Base-by-base conservation (phyloP, 2,329 filamentous ascomycete species). In the Pyrenochaeta sp. region DNA sequence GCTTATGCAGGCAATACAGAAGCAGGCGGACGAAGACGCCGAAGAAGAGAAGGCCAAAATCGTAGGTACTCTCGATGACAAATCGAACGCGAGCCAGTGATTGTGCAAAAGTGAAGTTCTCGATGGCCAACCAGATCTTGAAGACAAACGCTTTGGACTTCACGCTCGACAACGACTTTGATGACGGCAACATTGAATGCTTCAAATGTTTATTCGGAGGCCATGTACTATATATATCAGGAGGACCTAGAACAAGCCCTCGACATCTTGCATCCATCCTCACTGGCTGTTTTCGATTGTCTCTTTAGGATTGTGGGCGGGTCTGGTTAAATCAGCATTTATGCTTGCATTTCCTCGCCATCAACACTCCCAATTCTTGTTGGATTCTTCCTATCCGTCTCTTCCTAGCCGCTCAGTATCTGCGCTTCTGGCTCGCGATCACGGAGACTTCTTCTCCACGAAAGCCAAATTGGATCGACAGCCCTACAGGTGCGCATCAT, bases 1-100 rank as follows among this genome's bases (percentile, higher is more conserved):
- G 73, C 81, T 99, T 51, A 96, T 97, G 92, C 85, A 90, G 74
- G 86, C 91, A 2, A 96, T 97, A 48, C 79, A 81, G 53, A 82
- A 83, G 62, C 77, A 79, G 56, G 81, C 81, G 10, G 66, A 78
- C 18, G 77, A 79, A 45, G 81, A 81, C 45, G 79, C 78, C 49
- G 81, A 82, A 21, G 53, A 55, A 12, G 62, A 68, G 35, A 59
- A 63, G 11, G 55, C 55, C 14, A 40, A 56, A 20, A 46, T 57
- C 14, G 51, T 58, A n/a, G 59, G 54, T 33, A 47, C 60, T 48
- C 72, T 77, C 29, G 77, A 78, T 50, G 68, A 60, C 49, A 66
- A 66, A 44, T 63, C 64, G 18, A 63, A 67, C 45, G 67, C 62
- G 44, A 64, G 64, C 39, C 67, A 67, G 47, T 72, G 60, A 69